Conservation (phyloP, 2,329 filamentous ascomycete species). For the Penicillium sp. region DNA sequence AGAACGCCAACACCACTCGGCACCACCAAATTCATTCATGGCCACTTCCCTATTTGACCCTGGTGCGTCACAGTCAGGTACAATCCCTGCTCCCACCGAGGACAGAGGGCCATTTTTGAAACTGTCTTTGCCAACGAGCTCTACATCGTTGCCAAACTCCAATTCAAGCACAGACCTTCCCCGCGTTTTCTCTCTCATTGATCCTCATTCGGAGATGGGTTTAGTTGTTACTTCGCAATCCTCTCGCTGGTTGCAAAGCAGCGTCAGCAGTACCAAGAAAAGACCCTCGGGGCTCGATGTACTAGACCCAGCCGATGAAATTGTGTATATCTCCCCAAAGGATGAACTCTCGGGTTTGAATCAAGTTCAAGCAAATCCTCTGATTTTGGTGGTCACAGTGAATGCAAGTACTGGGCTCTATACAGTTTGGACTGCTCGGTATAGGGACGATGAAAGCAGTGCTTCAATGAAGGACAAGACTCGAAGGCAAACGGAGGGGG, state of each 20-base stretch:
- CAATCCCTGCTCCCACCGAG: slow-evolving; percentile 26
- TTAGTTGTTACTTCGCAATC: slow-evolving; percentile 65
- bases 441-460: slow-evolving; percentile 66
- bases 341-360: slow-evolving; percentile 45
- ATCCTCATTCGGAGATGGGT: slow-evolving; percentile 82
- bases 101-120: slow-evolving; percentile 48
- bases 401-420: slow-evolving; percentile 76
- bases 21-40: slow-evolving; percentile 81
- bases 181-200: slow-evolving; percentile 77
- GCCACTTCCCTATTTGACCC: slow-evolving; percentile 60
- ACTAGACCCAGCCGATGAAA: slow-evolving; percentile 75
- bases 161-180: slow-evolving; percentile 56
- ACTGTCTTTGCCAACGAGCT: slow-evolving; percentile 55
- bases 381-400: slow-evolving; percentile 77
- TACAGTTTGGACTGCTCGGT: slow-evolving; percentile 81
- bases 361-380: slow-evolving; percentile 42
- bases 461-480: slow-evolving; percentile 42
- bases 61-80: slow-evolving; percentile 34
- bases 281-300: slow-evolving; percentile 50
- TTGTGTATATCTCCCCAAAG: slow-evolving; percentile 75
- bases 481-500: slow-evolving; percentile 58
- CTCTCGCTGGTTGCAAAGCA: slow-evolving; percentile 32
- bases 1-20: slow-evolving; percentile 43
- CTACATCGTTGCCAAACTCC: slow-evolving; percentile 57
- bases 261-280: slow-evolving; percentile 22